Conservation (phyloP, 2,329 filamentous ascomycete species). For the Trichophyton mentagrophytes region DNA sequence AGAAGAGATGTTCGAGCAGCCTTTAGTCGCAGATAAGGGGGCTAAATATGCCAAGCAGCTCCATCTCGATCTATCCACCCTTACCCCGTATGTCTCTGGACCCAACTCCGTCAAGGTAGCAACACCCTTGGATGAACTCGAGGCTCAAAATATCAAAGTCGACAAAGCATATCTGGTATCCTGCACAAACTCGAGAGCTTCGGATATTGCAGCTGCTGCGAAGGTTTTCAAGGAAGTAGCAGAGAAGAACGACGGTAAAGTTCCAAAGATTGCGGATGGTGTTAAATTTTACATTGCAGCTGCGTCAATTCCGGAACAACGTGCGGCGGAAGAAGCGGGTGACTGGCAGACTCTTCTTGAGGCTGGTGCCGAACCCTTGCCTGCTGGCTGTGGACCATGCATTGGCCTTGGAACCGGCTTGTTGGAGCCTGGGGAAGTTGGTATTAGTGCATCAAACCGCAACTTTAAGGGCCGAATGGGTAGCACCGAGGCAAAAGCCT, state of each 20-base stretch:
- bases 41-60: slow-evolving; percentile 74
- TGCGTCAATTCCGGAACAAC: slow-evolving; percentile 66
- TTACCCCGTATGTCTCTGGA: slow-evolving; percentile 72
- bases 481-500: slow-evolving; percentile 63
- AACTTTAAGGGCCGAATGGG: slow-evolving; percentile 94
- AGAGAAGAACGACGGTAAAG: slow-evolving; percentile 43
- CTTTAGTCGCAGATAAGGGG: slow-evolving; percentile 56
- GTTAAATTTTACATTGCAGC: slow-evolving; percentile 86
- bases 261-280: slow-evolving; percentile 57
- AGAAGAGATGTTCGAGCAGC: slow-evolving; percentile 57
- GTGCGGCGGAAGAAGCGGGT: slow-evolving; percentile 61
- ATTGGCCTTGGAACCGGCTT: slow-evolving; percentile 74
- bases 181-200: slow-evolving; percentile 75
- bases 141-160: slow-evolving; percentile 59
- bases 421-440: slow-evolving; percentile 72
- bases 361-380: slow-evolving; percentile 61
- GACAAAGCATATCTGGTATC: slow-evolving; percentile 79
- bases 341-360: slow-evolving; percentile 76
- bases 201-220: slow-evolving; percentile 70
- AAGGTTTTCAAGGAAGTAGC: slow-evolving; percentile 72
- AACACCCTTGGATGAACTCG: slow-evolving; percentile 62
- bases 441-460: slow-evolving; percentile 70
- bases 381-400: slow-evolving; percentile 67
- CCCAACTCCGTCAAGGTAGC: slow-evolving; percentile 86
- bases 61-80: slow-evolving; percentile 67